These are phyloP conservation scores for Lactarius trivialis DNA, from an alignment of 768 basidiomycete genomes.

Conservation along the genomic window DNA sequence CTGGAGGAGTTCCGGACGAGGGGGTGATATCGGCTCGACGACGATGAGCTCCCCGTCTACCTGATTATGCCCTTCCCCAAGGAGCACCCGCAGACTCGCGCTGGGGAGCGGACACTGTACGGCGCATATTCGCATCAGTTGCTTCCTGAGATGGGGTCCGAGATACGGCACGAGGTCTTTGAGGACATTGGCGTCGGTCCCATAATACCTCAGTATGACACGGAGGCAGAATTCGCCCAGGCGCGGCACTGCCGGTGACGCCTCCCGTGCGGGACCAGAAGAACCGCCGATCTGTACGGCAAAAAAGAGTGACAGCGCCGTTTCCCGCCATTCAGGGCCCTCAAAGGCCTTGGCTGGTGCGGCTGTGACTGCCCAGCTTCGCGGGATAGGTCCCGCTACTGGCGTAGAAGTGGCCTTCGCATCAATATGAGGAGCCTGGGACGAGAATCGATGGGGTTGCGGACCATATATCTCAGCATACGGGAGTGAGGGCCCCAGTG, in stretches of 20 bases:
- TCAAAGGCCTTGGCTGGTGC: slow-evolving; percentile 28
- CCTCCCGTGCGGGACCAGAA: slow-evolving; percentile 14
- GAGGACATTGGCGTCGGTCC: slow-evolving; percentile 33
- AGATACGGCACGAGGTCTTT: slow-evolving; percentile 46
- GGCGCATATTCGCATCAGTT: slow-evolving; percentile 52
- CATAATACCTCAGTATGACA: slow-evolving; percentile 36
- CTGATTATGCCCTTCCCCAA: slow-evolving; percentile 41
- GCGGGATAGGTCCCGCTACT: slow-evolving; percentile 35
- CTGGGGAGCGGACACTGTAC: slow-evolving; percentile 49
- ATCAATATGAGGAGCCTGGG: not conserved
- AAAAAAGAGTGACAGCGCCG: slow-evolving; percentile 51
- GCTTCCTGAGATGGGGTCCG: slow-evolving; percentile 52
- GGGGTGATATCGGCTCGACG: slow-evolving; percentile 45
- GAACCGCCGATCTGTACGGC: slow-evolving; percentile 26
- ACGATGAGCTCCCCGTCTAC: slow-evolving; percentile 60
- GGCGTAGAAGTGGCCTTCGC: not conserved
- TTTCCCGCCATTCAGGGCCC: slow-evolving; percentile 42
- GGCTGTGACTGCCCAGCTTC: slow-evolving; percentile 45
- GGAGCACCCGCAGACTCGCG: slow-evolving; percentile 44
- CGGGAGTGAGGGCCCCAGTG: slow-evolving; percentile 16
- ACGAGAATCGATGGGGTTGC: not conserved
- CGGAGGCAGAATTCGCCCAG: slow-evolving; percentile 55
- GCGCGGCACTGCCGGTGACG: slow-evolving; percentile 35
- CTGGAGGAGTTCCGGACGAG: slow-evolving; percentile 40
- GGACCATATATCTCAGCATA: slow-evolving; percentile 21